Percentiles rank a stretch among this genome's conserved stretches.
Conservation (phyloP, 2,329 filamentous ascomycete genomes). For the Ascochyta lentis region DNA sequence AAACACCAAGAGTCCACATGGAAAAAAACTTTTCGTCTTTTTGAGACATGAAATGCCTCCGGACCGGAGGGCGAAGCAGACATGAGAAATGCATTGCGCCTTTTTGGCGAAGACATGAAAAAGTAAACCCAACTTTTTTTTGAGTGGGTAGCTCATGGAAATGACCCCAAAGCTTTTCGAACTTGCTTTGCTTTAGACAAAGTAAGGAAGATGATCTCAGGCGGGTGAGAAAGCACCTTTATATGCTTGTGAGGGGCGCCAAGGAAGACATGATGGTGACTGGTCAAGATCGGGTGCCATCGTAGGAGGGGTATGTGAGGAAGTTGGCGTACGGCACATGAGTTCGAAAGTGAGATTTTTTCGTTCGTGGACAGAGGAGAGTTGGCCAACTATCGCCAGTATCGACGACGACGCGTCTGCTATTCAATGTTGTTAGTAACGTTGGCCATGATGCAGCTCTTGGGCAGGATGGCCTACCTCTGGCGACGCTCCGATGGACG, state of each 20-base stretch:
- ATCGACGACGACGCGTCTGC: neutral
- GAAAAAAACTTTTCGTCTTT: neutral
- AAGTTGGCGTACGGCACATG: neutral
- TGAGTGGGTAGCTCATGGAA: neutral
- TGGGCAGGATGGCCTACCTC: neutral
- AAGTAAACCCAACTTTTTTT: neutral
- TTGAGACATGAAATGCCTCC: neutral
- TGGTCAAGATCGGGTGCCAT: neutral
- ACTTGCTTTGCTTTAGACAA: neutral
- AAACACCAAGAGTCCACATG: neutral
- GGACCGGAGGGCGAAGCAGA: neutral
- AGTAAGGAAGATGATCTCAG: neutral
- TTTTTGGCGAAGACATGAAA: neutral
- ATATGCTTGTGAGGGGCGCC: neutral
- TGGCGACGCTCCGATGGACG: neutral
- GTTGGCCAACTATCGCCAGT: neutral
- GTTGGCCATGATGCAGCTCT: neutral
- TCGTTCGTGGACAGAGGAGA: too few species aligned
- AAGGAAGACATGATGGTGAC: neutral
- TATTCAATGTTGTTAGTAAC: neutral
- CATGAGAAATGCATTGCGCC: neutral
- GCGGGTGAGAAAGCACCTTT: neutral
- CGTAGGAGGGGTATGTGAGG: neutral
- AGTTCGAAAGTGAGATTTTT: neutral
- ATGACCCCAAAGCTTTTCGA: neutral